A percentile compares a stretch with the other conserved stretches of the same genome.
These are phyloP conservation scores for Colletotrichum kahawae DNA, from an alignment of 2,329 filamentous ascomycete genomes.

Conservation along the genomic window DNA sequence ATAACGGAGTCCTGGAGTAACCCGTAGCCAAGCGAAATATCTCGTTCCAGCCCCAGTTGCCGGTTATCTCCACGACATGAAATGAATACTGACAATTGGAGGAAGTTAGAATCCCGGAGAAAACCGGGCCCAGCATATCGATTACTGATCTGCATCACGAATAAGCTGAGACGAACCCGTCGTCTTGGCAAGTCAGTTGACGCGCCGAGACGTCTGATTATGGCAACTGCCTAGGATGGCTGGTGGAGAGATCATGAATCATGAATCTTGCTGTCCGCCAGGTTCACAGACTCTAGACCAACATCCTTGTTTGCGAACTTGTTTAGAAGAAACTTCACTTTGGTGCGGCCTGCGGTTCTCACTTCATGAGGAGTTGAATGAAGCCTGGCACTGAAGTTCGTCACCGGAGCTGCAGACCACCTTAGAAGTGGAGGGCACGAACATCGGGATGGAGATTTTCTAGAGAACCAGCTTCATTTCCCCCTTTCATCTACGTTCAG, in stretches of 20 bases:
- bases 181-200: background rate
- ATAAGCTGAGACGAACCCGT: background rate
- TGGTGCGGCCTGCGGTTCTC: no score
- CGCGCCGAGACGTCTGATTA: accelerated
- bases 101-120: background rate
- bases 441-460: no score
- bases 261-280: background rate
- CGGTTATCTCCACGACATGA: background rate
- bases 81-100: accelerated
- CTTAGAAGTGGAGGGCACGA: no score
- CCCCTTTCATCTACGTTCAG: no score
- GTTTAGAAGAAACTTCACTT: no score
- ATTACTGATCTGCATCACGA: background rate
- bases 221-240: background rate
- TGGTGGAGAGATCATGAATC: background rate
- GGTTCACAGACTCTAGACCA: accelerated
- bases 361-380: no score
- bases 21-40: background rate
- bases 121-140: accelerated
- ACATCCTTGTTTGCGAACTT: background rate
- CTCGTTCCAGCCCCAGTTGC: background rate
- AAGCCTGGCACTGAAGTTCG: no score
- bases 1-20: background rate
- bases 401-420: no score
- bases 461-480: no score